Percentiles rank a stretch among this genome's conserved stretches.
These are phyloP conservation scores for Ambrosiella xylebori DNA, from an alignment of 2,329 filamentous ascomycete genomes.

Conservation along the genomic window DNA sequence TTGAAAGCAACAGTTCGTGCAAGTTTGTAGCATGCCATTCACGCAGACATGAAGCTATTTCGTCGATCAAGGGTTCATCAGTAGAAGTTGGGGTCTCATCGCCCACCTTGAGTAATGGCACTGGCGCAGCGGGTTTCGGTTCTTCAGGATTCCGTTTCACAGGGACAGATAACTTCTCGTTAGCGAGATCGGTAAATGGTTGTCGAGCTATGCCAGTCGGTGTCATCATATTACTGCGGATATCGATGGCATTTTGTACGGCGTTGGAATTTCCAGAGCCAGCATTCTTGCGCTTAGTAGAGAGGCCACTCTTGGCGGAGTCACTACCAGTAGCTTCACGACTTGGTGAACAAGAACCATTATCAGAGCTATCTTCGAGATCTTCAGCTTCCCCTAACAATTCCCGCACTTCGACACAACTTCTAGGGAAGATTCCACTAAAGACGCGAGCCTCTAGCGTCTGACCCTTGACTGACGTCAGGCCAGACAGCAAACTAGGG, in stretches of 20 bases:
- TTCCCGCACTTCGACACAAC: constrained; percentile 88
- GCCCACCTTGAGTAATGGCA: constrained; percentile 93
- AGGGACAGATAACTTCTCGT: constrained; percentile 29
- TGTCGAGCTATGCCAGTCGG: constrained; percentile 13
- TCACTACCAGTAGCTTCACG: constrained; percentile 20
- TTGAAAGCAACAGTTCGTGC: constrained; percentile 71
- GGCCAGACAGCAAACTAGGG: constrained; percentile 74
- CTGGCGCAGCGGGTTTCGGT: constrained; percentile 72
- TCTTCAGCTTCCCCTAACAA: constrained; percentile 61
- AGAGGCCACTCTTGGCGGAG: constrained; percentile 37
- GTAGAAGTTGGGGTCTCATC: constrained; percentile 86
- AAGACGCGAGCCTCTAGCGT: constrained; percentile 92
- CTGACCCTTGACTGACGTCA: constrained; percentile 82
- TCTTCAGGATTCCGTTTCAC: constrained; percentile 45
- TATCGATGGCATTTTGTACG: constrained; percentile 5
- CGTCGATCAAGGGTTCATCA: constrained; percentile 83
- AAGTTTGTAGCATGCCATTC: constrained; percentile 98
- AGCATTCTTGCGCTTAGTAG: constrained; percentile 20
- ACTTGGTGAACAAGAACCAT: constrained; percentile 17
- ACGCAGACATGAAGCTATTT: constrained; percentile 87
- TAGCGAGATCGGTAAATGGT: constrained; percentile 21
- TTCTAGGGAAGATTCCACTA: constrained; percentile 91
- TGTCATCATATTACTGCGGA: constrained; percentile 11
- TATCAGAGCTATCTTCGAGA: constrained; percentile 24
- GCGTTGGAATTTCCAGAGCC: background rate